phyloP scores from a whole-genome alignment of 345 rosid genomes.

The Anastatica hierochuntica region DNA sequence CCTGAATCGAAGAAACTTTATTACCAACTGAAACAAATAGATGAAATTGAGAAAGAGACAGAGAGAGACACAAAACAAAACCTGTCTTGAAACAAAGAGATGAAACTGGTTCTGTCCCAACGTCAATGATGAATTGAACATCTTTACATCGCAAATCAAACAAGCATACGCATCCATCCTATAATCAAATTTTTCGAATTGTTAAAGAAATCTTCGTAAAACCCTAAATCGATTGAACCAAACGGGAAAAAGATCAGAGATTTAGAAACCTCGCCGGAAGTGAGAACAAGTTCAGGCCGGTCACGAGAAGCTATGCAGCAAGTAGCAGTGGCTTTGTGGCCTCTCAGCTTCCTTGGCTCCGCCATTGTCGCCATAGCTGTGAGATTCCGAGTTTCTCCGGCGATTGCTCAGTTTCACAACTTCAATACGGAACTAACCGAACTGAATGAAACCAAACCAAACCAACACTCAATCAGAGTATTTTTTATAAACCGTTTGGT shows the following conservation, averaged over 20 bases:
- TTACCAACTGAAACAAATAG: not conserved
- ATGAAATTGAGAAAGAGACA: not conserved
- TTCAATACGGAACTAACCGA: too few species aligned
- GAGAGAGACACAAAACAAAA: conserved; percentile 5
- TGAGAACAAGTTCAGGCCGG: conserved; percentile 53
- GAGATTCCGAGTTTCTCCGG: not conserved
- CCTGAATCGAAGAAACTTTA: conserved; percentile 28
- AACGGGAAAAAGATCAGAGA: not conserved
- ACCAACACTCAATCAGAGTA: too few species aligned
- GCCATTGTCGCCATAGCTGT: conserved; percentile 24
- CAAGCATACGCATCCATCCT: conserved; percentile 95
- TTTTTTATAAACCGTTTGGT: too few species aligned
- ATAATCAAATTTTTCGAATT: not conserved
- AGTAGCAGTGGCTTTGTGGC: conserved; percentile 62
- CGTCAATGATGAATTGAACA: conserved; percentile 49
- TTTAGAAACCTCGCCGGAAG: conserved; percentile 61
- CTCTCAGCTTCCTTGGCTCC: conserved; percentile 68
- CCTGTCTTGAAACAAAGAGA: conserved; percentile 79
- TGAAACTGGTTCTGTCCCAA: conserved; percentile 55
- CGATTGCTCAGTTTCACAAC: too few species aligned
- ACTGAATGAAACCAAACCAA: too few species aligned
- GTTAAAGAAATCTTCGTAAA: not conserved
- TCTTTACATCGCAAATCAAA: conserved; percentile 91
- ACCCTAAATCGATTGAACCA: conserved; percentile 9
- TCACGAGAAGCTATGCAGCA: conserved; percentile 76